Percentiles rank a stretch among this genome's conserved stretches.
Evolutionary conservation across 306 rosid species (phyloP).

Genomic region (Vachellia pachyceras): DNA sequence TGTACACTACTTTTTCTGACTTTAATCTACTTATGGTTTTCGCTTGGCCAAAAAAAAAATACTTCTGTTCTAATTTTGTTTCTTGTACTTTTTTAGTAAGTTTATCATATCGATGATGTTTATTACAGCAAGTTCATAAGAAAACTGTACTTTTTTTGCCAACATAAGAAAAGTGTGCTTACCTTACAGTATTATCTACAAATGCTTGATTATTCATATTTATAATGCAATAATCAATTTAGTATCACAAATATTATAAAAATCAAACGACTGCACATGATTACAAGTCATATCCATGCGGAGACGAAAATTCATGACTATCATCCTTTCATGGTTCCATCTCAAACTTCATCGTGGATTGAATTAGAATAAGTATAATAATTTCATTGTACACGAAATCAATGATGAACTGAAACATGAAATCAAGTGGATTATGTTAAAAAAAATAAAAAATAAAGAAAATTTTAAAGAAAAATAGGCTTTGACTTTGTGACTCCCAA

Average conservation of each 20-base stretch:
- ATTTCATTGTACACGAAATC: not conserved
- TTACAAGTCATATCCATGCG: not conserved
- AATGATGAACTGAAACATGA: not conserved
- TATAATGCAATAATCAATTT: not conserved
- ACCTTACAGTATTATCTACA: not conserved
- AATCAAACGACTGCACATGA: not conserved
- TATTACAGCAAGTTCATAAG: not conserved
- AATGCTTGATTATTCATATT: not conserved
- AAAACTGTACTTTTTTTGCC: too few relatives aligned
- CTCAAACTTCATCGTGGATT: not conserved
- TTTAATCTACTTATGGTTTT: too few relatives aligned
- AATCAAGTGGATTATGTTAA: not conserved
- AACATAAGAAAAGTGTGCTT: too few relatives aligned
- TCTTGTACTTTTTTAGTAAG: too few relatives aligned
- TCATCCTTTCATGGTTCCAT: not conserved
- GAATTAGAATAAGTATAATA: not conserved
- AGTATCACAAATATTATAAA: not conserved
- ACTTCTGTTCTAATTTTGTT: too few relatives aligned
- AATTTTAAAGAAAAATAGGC: too few relatives aligned
- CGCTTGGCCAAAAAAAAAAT: too few relatives aligned
- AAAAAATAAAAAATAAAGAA: not conserved
- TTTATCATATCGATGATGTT: not conserved
- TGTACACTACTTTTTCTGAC: too few relatives aligned
- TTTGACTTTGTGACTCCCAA: not conserved
- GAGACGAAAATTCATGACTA: not conserved